Evolutionary conservation across 225 moss, liverwort and hornwort species (phyloP), one percentile per base, ranked within the genome.

Genomic region (Marchantia polymorpha): DNA sequence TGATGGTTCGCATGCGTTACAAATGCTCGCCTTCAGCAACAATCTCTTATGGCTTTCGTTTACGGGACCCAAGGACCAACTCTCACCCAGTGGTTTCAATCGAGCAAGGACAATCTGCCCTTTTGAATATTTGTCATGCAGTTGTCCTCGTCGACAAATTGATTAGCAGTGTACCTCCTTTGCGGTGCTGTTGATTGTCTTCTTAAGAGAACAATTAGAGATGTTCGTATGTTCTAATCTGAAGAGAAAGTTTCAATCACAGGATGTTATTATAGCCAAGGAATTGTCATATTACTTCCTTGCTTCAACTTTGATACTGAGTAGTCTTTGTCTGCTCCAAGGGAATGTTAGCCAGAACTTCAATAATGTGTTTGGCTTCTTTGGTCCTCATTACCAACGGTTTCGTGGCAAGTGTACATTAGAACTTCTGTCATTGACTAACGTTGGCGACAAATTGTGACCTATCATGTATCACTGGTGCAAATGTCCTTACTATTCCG

Each of bases 261-360:
- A 66, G 23, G 30, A 66, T 66, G 66, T 66, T 29, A 66, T 27
- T 66, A 66, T 66, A 66, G 27, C 30, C 66, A 29, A 66, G 66
- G 66, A 66, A 66, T 29, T 29, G 29, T 26, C 66, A 27, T 13
- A 27, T 27, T 66, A 66, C 66, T 12, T 17, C 55, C 14, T 12
- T 56, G 55, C 55, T 56, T 17, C 14, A 56, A 20, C 65, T 65
- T 39, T 39, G 39, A 39, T 39, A 39, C 39, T 2, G 39, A 39
- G 39, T 39, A 39, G 39, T 39, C 39, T 39, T 39, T 39, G 39
- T 39, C 39, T 39, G 39, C 39, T 39, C 5, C 39, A 39, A 39
- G 39, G 39, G 39, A 39, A 39, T 39, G 39, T 39, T 39, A 39
- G 39, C 39, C 39, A 5, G 39, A 39, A 39, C 39, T 39, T 39